Percentiles rank a stretch among this genome's conserved stretches.
Conservation (phyloP, 768 basidiomycete species). For the Lyophyllum decastes region DNA sequence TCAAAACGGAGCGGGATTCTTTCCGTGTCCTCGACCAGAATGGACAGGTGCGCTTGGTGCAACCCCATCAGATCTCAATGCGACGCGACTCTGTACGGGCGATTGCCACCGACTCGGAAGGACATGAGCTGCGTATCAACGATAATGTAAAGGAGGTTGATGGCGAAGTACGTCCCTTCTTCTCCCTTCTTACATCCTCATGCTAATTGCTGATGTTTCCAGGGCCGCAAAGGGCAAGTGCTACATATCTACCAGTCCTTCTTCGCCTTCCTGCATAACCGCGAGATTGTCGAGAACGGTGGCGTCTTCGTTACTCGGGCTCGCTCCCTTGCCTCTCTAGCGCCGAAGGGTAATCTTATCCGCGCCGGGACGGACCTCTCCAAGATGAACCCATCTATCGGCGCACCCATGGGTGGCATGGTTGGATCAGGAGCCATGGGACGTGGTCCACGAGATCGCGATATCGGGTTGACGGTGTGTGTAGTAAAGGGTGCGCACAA, state of each 20-base stretch:
- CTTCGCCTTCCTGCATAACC: slow-evolving; percentile 92
- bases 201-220: slow-evolving; percentile 8
- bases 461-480: slow-evolving; percentile 77
- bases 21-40: slow-evolving; percentile 97
- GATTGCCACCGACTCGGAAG: slow-evolving; percentile 88
- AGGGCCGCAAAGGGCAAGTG: slow-evolving; percentile 87
- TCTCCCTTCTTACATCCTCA: neutral
- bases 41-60: slow-evolving; percentile 84
- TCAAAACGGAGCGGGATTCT: slow-evolving; percentile 93
- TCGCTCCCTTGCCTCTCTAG: slow-evolving; percentile 78
- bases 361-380: slow-evolving; percentile 75
- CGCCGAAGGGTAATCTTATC: slow-evolving; percentile 78
- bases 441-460: slow-evolving; percentile 78
- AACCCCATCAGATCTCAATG: slow-evolving; percentile 94
- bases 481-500: slow-evolving; percentile 90
- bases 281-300: slow-evolving; percentile 86
- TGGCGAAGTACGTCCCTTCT: slow-evolving; percentile 64
- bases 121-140: slow-evolving; percentile 81
- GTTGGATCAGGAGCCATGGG: slow-evolving; percentile 77
- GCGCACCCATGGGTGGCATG: slow-evolving; percentile 68
- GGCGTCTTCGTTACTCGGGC: slow-evolving; percentile 94
- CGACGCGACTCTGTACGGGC: slow-evolving; percentile 78
- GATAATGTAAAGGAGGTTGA: slow-evolving; percentile 94
- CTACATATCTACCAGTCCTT: slow-evolving; percentile 94
- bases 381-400: slow-evolving; percentile 88